Evolutionary conservation across 306 rosid genomes (phyloP), one percentile per base, ranked within the genome.

Genomic region (Gillenia trifoliata): DNA sequence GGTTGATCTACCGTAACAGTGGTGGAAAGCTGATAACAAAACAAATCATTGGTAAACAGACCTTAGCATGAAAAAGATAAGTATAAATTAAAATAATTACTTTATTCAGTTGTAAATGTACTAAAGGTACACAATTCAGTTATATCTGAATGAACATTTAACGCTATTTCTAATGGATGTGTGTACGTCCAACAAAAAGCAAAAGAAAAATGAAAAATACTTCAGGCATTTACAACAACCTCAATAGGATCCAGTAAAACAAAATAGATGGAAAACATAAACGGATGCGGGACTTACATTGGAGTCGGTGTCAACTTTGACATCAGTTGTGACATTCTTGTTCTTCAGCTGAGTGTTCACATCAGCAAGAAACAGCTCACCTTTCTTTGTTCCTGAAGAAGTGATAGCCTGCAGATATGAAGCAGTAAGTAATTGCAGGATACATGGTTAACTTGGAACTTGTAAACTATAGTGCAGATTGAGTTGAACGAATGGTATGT

Each of bases 241-340:
- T 33, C 61, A 73, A 9, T 47, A 8, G 9, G 23, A 62, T 26
- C 10, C 11, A 45, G 63, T 11, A 38, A 7, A 17, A 22, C 34
- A 64, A 17, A 66, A 67, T 2, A 73, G n/a, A 54, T 8, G 60
- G 60, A 66, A 56, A 11, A 56, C 31, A 11, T 55, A 8, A 68
- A 67, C 29, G 23, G 31, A 64, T 1, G 4, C 28, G 13, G 17
- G 31, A 54, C 87, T 89, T 80, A 93, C 98, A 80, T 89, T 90
- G 66, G 98, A 86, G 78, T 56, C 77, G 0, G 97, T 85, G 85
- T 89, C 98, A 66, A 93, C 96, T 88, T 90, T 93, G 89, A 93
- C 65, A 79, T 90, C 98, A 15, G 95, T 82, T 16, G 98, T 93
- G 82, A 93, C 22, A 66, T 93, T 93, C 70, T 72, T 88, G 82